Base-by-base conservation (phyloP, 2,329 filamentous ascomycete species). In the Lachnellula cervina region DNA sequence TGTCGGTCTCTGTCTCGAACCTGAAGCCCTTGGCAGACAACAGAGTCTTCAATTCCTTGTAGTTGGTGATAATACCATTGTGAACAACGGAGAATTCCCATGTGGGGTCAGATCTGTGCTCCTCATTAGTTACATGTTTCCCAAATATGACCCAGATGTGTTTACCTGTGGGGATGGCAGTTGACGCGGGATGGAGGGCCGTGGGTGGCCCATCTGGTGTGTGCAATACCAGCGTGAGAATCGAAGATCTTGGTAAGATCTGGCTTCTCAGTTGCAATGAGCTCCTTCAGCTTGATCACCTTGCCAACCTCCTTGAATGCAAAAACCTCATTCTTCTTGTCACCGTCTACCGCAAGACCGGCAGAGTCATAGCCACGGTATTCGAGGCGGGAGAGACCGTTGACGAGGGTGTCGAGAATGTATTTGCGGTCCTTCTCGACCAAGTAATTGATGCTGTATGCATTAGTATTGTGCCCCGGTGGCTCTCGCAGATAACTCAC, bases 31-130 rank as follows among this genome's bases (percentile, higher is more conserved):
- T 99, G 80, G 82, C 82, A 77, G 88, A 83, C 66, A 99, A 83
- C 62, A 99, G 86, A 61, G 88, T 90, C 85, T 93, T 96, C 69
- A 99, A 80, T 79, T 99, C 94, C 83, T 99, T 99, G 85, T 99
- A 99, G 84, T 99, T 99, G 80, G 94, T 99, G 77, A 99, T 99
- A 82, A 99, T 99, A 72, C 94, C 94, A 77, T 99, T 99, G 87
- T 99, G 94, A 59, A 97, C 94, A 68, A 99, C 87, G 64, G 90
- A 83, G 75, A 99, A 99, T 77, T 99, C 89, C 91, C 93, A 99
- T 69, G 79, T 89, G 68, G 88, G 84, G 74, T 99, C 94, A 64
- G 93, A 97, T 76, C 92, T 95, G 64, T 17, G 58, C 52, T 16
- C 38, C 14, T 28, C 21, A 59, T 62, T 34, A 69, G 67, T 48